These are phyloP conservation scores for Sporobolomyces phaffii DNA, from an alignment of 768 basidiomycete genomes.

Conservation along the genomic window DNA sequence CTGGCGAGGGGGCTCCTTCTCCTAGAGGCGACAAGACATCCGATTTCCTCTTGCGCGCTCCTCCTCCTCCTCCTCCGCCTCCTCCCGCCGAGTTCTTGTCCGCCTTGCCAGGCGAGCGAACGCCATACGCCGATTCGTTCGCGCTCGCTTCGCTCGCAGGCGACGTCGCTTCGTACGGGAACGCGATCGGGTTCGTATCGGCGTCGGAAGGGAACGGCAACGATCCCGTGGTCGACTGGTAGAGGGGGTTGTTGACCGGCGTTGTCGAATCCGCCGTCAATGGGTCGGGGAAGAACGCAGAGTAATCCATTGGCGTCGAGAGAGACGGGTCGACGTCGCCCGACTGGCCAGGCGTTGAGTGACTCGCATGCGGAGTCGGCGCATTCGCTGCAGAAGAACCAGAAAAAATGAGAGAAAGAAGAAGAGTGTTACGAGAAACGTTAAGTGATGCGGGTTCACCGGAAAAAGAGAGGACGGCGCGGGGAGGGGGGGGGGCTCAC, in stretches of 20 bases:
- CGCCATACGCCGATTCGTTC: not conserved
- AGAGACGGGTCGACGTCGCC: not conserved
- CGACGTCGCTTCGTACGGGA: slow-evolving; percentile 12
- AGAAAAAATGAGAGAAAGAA: not conserved
- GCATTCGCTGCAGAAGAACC: not conserved
- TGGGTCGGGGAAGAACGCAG: slow-evolving; percentile 15
- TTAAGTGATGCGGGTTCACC: too few species aligned
- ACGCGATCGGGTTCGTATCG: not conserved
- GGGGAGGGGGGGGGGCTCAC: not conserved
- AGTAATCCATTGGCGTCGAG: slow-evolving; percentile 21
- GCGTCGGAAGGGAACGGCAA: not conserved
- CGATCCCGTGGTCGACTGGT: not conserved
- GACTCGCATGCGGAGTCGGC: not conserved
- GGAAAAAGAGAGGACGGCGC: too few species aligned
- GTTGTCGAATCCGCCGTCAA: not conserved
- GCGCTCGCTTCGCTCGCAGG: slow-evolving; percentile 7
- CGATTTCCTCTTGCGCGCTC: slow-evolving; percentile 33
- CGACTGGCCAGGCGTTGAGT: not conserved
- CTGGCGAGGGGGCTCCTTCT: not conserved
- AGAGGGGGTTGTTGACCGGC: not conserved
- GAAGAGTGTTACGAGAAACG: not conserved
- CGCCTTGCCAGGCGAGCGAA: too few species aligned
- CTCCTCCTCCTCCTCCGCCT: not conserved
- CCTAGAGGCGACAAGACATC: slow-evolving; percentile 6
- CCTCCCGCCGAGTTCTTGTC: too few species aligned